Percentiles rank a stretch among this genome's conserved stretches.
phyloP scores from a whole-genome alignment of 2,329 filamentous ascomycete genomes.

The Scopulariopsis brevicaulis region DNA sequence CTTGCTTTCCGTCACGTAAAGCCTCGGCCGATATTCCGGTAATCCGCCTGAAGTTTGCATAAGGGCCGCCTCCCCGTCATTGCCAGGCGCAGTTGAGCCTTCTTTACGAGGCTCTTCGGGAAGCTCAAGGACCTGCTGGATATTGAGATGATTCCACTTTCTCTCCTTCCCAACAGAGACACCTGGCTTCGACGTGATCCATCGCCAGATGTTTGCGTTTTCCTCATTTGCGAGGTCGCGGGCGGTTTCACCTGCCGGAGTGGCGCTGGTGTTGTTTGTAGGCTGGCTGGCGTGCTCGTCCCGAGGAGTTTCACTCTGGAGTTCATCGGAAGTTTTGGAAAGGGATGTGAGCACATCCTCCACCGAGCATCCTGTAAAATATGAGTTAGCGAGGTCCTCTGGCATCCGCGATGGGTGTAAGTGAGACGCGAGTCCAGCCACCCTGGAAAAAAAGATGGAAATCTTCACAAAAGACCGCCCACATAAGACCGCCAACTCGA shows the following conservation, averaged over 20 bases:
- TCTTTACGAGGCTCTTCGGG: conserved; percentile 1
- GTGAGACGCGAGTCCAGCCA: neutral
- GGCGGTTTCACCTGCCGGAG: neutral
- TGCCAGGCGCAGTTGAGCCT: neutral
- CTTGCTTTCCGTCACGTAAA: conserved; percentile 41
- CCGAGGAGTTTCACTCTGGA: neutral
- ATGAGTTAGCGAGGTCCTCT: neutral
- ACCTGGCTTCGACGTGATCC: conserved; percentile 12
- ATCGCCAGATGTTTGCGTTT: conserved; percentile 10
- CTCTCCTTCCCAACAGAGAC: conserved; percentile 11
- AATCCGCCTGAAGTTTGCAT: neutral
- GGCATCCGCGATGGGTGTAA: neutral
- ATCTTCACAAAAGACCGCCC: neutral
- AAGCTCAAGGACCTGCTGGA: conserved; percentile 9
- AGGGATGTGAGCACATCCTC: neutral
- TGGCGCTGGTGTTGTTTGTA: neutral
- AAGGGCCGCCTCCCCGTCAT: neutral
- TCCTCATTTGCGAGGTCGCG: neutral
- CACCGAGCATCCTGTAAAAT: conserved; percentile 2
- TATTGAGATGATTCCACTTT: conserved; percentile 9
- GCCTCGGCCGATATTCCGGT: conserved; percentile 13
- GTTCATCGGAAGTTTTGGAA: neutral
- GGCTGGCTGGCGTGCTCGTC: neutral
- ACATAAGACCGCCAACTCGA: neutral
- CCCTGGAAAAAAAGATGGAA: neutral